phyloP scores from a whole-genome alignment of 345 rosid species.

The Firmiana major region DNA sequence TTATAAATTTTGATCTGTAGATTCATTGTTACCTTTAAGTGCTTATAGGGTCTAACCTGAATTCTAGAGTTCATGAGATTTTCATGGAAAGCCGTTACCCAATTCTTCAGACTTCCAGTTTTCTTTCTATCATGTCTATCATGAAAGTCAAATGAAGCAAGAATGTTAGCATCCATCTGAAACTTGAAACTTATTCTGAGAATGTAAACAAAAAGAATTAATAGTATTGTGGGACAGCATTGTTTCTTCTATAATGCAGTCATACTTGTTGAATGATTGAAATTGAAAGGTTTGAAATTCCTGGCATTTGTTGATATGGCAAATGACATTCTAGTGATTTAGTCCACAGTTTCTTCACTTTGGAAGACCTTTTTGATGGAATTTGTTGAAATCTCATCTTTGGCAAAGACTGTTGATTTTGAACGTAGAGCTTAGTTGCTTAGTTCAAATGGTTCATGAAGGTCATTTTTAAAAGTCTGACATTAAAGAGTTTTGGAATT shows the following conservation, averaged over 20 bases:
- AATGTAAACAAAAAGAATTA: background rate
- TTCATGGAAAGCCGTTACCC: background rate
- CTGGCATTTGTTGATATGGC: background rate
- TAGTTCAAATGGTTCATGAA: too few species aligned
- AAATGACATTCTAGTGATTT: background rate
- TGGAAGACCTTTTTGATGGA: background rate
- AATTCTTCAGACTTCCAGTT: background rate
- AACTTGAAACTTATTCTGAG: background rate
- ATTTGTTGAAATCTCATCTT: background rate
- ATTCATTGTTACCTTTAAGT: constrained; percentile 1
- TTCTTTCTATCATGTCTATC: background rate
- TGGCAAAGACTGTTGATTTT: background rate
- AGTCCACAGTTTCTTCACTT: background rate
- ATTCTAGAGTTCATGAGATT: background rate
- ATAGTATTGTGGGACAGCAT: background rate
- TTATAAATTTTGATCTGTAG: background rate
- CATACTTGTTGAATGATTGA: background rate
- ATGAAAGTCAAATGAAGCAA: background rate
- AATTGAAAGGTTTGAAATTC: background rate
- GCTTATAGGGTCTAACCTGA: background rate
- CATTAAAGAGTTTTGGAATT: too few species aligned
- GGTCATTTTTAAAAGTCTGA: too few species aligned
- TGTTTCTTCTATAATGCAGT: background rate
- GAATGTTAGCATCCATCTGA: background rate
- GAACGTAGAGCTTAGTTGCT: too few species aligned